Conservation (phyloP, 2,329 filamentous ascomycete species). For the Talaromyces sp. region DNA sequence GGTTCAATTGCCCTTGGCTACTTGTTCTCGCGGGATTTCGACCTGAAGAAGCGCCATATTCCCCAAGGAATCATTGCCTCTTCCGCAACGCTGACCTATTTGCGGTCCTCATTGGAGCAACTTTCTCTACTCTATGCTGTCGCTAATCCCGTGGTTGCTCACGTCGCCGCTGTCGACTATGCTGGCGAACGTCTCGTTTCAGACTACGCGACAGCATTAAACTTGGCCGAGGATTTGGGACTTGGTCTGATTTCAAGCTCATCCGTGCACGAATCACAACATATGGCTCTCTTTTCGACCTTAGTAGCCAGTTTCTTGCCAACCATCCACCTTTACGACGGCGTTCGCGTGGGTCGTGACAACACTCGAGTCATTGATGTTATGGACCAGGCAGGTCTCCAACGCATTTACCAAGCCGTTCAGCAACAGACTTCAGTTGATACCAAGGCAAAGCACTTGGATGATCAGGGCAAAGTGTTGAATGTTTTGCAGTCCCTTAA, state of each 20-base stretch:
- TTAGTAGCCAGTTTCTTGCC: constrained; percentile 73
- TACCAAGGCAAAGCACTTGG: constrained; percentile 65
- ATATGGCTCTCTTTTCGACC: constrained; percentile 88
- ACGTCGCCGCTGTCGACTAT: constrained; percentile 90
- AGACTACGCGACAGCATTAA: constrained; percentile 79
- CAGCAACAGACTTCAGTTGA: constrained; percentile 56
- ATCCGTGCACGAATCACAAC: constrained; percentile 87
- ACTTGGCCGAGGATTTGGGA: constrained; percentile 83
- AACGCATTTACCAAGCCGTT: constrained; percentile 66
- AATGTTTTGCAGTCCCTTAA: constrained; percentile 75
- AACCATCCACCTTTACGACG: constrained; percentile 86
- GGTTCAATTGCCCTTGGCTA: constrained; percentile 91
- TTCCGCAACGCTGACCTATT: constrained; percentile 73
- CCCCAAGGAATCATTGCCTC: constrained; percentile 89
- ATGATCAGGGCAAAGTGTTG: constrained; percentile 68
- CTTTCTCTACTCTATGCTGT: constrained; percentile 87
- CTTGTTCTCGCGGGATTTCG: constrained; percentile 96
- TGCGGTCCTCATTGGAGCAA: constrained; percentile 85
- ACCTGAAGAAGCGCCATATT: constrained; percentile 82
- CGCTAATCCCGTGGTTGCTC: constrained; percentile 87
- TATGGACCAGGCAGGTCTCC: constrained; percentile 68
- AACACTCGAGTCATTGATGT: constrained; percentile 78
- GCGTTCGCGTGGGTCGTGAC: constrained; percentile 76
- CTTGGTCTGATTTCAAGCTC: constrained; percentile 80
- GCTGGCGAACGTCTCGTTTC: constrained; percentile 69